phyloP scores from a whole-genome alignment of 768 basidiomycete species.

The Cantharellus anzutake region DNA sequence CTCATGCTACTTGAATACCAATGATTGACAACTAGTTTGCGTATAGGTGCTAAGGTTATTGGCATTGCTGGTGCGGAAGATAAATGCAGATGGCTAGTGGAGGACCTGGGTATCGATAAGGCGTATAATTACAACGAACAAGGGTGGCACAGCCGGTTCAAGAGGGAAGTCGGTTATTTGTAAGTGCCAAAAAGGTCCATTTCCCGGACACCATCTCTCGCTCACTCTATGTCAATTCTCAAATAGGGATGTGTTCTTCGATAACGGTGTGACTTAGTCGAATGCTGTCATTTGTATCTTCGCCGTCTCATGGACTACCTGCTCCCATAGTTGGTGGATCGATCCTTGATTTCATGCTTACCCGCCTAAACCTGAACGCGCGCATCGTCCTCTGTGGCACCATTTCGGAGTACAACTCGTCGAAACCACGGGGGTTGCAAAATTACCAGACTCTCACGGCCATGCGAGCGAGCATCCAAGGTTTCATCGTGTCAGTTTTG shows the following conservation, averaged over 20 bases:
- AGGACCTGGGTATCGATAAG: slow-evolving; percentile 64
- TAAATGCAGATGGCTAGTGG: slow-evolving; percentile 73
- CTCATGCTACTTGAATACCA: background rate
- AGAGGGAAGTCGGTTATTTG: slow-evolving; percentile 46
- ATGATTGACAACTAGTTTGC: background rate
- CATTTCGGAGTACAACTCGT: slow-evolving; percentile 46
- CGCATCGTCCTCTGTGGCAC: slow-evolving; percentile 72
- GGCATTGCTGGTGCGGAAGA: slow-evolving; percentile 73
- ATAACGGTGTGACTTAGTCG: slow-evolving; percentile 35
- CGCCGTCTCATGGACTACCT: background rate
- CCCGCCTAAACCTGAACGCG: slow-evolving; percentile 55
- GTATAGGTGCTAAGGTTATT: slow-evolving; percentile 46
- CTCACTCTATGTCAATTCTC: background rate
- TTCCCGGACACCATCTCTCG: background rate
- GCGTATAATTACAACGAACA: slow-evolving; percentile 77
- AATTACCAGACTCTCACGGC: slow-evolving; percentile 34
- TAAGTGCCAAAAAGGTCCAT: background rate
- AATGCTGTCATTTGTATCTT: background rate
- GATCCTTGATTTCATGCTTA: slow-evolving; percentile 60
- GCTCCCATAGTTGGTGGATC: slow-evolving; percentile 30
- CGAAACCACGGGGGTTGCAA: slow-evolving; percentile 26
- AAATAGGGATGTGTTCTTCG: slow-evolving; percentile 50
- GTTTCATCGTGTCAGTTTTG: slow-evolving; percentile 49
- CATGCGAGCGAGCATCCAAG: slow-evolving; percentile 62
- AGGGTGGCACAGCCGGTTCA: slow-evolving; percentile 54